phyloP scores from a whole-genome alignment of 148 eudicot species.

The Camellia lanceoleosa region DNA sequence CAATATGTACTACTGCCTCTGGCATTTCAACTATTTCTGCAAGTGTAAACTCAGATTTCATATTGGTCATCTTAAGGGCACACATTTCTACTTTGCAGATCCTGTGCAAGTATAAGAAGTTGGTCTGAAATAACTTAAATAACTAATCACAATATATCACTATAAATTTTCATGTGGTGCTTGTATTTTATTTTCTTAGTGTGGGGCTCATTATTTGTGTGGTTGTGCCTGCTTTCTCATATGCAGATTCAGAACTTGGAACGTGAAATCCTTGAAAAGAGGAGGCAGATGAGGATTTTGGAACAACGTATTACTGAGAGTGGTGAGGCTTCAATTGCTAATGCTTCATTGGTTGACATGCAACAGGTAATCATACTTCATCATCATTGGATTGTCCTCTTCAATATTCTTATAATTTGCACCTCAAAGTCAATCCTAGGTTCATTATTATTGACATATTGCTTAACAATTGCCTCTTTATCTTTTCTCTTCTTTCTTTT shows the following conservation, averaged over 20 bases:
- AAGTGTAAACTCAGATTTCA: not conserved
- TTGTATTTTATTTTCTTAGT: not conserved
- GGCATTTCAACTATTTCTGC: not conserved
- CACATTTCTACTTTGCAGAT: not conserved
- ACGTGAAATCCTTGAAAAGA: conserved; percentile 78
- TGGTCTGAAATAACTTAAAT: not conserved
- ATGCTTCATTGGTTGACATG: conserved; percentile 83
- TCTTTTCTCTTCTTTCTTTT: not conserved
- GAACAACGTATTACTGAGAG: conserved; percentile 82
- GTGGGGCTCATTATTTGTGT: not conserved
- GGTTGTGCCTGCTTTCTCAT: conserved; percentile 1
- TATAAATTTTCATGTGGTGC: not conserved
- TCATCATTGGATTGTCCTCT: not conserved
- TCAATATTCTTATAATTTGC: not conserved
- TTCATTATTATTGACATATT: conserved; percentile 1
- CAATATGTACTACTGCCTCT: not conserved
- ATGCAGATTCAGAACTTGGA: conserved; percentile 81
- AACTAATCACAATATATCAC: no score
- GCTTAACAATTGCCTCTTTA: conserved; percentile 11
- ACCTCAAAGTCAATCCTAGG: not conserved
- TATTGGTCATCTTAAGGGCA: not conserved
- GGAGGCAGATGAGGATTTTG: conserved; percentile 75
- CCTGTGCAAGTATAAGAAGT: not conserved
- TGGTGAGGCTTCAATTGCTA: conserved; percentile 80
- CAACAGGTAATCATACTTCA: conserved; percentile 59